Conservation (phyloP, 768 basidiomycete genomes). For the Pleurotus djamor region DNA sequence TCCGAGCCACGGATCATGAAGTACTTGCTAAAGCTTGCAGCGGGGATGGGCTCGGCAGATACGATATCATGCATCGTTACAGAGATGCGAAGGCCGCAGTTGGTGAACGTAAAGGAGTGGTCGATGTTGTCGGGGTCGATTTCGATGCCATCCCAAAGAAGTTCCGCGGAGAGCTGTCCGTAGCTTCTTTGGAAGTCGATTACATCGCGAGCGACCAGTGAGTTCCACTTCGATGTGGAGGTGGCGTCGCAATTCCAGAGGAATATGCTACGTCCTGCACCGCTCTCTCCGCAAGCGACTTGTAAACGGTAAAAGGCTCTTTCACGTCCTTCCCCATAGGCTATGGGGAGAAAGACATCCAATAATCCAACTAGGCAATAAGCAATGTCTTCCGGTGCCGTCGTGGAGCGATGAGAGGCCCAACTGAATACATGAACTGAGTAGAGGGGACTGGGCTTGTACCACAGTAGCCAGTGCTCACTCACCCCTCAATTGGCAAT, state of each 20-base stretch:
- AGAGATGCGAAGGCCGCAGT: neutral
- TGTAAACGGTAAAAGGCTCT: neutral
- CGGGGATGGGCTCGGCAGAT: no score
- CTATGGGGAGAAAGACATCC: neutral
- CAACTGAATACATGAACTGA: neutral
- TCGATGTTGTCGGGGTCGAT: neutral
- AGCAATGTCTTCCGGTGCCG: neutral
- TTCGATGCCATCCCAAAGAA: neutral
- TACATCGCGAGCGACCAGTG: neutral
- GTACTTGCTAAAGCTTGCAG: no score
- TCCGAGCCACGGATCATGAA: no score
- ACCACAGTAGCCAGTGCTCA: neutral
- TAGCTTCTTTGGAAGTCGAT: neutral
- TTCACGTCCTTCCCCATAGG: neutral
- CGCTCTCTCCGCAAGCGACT: neutral
- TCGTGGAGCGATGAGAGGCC: neutral
- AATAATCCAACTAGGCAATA: neutral
- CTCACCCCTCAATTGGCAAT: neutral
- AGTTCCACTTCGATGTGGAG: neutral
- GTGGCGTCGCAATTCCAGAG: neutral
- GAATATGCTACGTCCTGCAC: neutral
- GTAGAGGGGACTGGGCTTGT: neutral
- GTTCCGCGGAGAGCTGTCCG: neutral
- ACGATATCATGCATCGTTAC: no score
- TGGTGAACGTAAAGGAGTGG: neutral